A percentile compares a stretch with the other conserved stretches of the same genome.
These are phyloP conservation scores for Pascua sp. DNA, from an alignment of 1,284 basidiomycete genomes.

Conservation along the genomic window DNA sequence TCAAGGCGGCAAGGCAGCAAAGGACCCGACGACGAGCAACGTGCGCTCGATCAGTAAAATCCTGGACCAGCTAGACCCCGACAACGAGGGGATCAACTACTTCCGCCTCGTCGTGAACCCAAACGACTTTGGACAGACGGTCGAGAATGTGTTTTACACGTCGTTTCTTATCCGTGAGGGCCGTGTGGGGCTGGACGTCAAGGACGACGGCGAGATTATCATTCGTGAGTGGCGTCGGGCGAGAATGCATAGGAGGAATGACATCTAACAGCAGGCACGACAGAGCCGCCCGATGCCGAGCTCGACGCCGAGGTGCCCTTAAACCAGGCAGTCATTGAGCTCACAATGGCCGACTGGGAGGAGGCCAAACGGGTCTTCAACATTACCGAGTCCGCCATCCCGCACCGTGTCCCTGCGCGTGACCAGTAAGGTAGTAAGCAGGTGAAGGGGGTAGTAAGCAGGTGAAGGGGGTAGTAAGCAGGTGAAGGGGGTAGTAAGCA, in stretches of 20 bases:
- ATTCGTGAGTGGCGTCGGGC: slow-evolving; percentile 39
- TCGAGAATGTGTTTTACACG: slow-evolving; percentile 58
- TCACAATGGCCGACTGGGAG: slow-evolving; percentile 49
- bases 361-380: slow-evolving; percentile 51
- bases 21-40: slow-evolving; percentile 26
- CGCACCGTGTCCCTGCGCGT: slow-evolving; percentile 30
- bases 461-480: not conserved
- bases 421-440: not conserved
- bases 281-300: slow-evolving; percentile 32
- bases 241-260: too few species aligned
- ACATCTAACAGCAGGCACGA: slow-evolving; percentile 11
- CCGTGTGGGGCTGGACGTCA: slow-evolving; percentile 41
- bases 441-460: too few species aligned
- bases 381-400: slow-evolving; percentile 51
- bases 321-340: slow-evolving; percentile 55
- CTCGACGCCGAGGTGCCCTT: slow-evolving; percentile 30
- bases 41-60: slow-evolving; percentile 29
- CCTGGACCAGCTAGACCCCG: slow-evolving; percentile 23
- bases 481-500: not conserved
- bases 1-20: slow-evolving; percentile 13
- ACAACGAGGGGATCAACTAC: slow-evolving; percentile 43
- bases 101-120: slow-evolving; percentile 36
- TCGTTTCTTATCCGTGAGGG: slow-evolving; percentile 56
- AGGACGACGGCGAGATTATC: slow-evolving; percentile 48
- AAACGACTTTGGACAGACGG: slow-evolving; percentile 42